Conservation (phyloP, 176 grass and related monocot species). For the Bolboschoenus planiculmis region DNA sequence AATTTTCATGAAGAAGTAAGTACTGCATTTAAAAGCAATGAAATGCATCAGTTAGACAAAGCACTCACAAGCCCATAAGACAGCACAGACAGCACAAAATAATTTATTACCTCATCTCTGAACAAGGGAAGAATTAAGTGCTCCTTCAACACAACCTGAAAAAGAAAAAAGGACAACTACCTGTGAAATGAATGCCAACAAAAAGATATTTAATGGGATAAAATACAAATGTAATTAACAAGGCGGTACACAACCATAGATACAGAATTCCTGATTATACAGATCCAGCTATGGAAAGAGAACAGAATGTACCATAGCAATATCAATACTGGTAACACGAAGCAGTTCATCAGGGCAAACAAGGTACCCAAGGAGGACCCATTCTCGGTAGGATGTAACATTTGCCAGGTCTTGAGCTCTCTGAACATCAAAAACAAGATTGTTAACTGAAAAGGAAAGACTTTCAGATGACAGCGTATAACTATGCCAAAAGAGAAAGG, state of each 20-base stretch:
- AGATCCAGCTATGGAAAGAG: neutral
- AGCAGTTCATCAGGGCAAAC: conserved; percentile 98
- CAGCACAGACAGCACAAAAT: conserved; percentile 1
- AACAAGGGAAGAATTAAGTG: conserved; percentile 87
- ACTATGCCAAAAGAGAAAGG: neutral
- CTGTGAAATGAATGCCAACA: conserved; percentile 6
- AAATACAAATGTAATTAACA: neutral
- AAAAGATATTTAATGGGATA: conserved; percentile 10
- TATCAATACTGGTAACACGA: conserved; percentile 95
- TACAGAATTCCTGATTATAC: neutral
- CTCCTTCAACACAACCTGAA: conserved; percentile 97
- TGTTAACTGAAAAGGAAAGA: neutral
- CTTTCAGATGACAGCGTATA: neutral
- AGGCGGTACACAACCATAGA: conserved; percentile 10
- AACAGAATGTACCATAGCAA: conserved; percentile 70
- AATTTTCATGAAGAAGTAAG: conserved; percentile 90
- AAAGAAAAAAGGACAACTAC: conserved; percentile 23
- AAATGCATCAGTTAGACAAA: conserved; percentile 8
- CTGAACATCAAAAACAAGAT: conserved; percentile 45
- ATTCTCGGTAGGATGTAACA: conserved; percentile 94
- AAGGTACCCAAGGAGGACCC: conserved; percentile 94
- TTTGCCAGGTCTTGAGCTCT: conserved; percentile 99
- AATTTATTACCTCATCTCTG: conserved; percentile 80
- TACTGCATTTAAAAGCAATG: conserved; percentile 37
- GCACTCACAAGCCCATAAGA: neutral